phyloP scores from a whole-genome alignment of 1,284 basidiomycete genomes.

The Ustilago tritici region DNA sequence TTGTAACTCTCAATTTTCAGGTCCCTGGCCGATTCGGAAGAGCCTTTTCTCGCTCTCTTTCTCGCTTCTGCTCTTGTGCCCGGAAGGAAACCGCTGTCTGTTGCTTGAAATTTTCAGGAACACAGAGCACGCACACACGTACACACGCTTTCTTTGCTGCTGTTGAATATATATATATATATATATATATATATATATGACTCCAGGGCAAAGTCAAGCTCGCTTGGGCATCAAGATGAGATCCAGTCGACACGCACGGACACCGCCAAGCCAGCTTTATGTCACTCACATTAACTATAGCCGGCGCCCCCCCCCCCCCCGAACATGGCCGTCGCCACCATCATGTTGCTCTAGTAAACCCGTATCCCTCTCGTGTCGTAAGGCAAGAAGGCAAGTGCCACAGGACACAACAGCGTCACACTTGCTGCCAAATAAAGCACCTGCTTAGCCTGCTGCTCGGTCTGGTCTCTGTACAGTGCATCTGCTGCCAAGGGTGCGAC shows the following conservation, averaged over 20 bases:
- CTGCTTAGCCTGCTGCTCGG: conserved; percentile 40
- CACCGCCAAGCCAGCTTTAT: too few species aligned
- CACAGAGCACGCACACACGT: not conserved
- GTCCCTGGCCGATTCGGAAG: too few species aligned
- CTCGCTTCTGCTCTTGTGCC: too few species aligned
- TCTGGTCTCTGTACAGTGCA: conserved; percentile 76
- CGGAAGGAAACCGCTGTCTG: not conserved
- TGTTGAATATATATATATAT: too few species aligned
- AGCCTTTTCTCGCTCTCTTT: too few species aligned
- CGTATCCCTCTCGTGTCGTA: conserved; percentile 58
- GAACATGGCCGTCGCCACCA: not conserved
- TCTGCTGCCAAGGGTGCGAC: conserved; percentile 70
- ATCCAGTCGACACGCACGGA: not conserved
- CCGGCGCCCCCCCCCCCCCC: too few species aligned
- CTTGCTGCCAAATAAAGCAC: conserved; percentile 60
- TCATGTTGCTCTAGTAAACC: conserved; percentile 25
- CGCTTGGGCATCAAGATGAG: too few species aligned
- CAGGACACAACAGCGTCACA: conserved; percentile 52
- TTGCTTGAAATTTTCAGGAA: conserved; percentile 4
- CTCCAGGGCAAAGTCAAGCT: too few species aligned
- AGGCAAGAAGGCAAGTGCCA: conserved; percentile 55
- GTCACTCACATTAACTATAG: not conserved
- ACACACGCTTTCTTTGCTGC: not conserved
- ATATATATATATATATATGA: too few species aligned
- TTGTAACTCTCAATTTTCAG: too few species aligned